Percentiles rank a stretch among this genome's conserved stretches.
These are phyloP conservation scores for Filobasidium floriforme DNA, from an alignment of 768 basidiomycete genomes.

Conservation along the genomic window DNA sequence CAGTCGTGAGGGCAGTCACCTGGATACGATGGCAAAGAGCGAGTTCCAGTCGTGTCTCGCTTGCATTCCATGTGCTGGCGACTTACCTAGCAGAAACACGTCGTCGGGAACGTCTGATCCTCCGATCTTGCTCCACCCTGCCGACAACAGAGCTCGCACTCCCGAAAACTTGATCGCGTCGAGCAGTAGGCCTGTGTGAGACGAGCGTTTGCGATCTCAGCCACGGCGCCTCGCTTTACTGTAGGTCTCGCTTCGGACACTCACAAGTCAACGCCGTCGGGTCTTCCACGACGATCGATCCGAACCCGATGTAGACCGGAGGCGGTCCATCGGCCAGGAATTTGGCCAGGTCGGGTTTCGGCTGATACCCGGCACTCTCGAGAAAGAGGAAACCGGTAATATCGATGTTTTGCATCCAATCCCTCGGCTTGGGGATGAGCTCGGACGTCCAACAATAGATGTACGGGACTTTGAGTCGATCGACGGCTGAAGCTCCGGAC, in stretches of 20 bases:
- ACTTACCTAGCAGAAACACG: constrained; percentile 57
- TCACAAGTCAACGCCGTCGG: constrained; percentile 51
- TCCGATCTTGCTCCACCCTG: constrained; percentile 63
- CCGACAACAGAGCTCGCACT: constrained; percentile 57
- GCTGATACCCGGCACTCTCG: constrained; percentile 52
- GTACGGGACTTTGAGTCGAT: constrained; percentile 56
- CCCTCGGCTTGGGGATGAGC: constrained; percentile 56
- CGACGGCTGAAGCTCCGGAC: constrained; percentile 53
- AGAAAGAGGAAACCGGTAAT: constrained; percentile 62
- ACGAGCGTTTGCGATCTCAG: neutral
- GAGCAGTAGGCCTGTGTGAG: constrained; percentile 53
- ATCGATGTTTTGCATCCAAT: constrained; percentile 61
- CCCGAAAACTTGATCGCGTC: constrained; percentile 55
- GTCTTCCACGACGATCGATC: constrained; percentile 57
- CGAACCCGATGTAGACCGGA: constrained; percentile 62
- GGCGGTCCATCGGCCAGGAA: constrained; percentile 53
- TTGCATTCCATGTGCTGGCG: too few species aligned
- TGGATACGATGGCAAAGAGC: neutral
- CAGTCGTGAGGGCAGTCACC: constrained; percentile 56
- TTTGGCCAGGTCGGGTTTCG: constrained; percentile 49
- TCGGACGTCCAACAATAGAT: constrained; percentile 59
- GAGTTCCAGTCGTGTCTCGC: too few species aligned
- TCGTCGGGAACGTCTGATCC: constrained; percentile 52
- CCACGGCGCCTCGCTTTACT: neutral
- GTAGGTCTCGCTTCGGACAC: neutral